Base-by-base conservation (phyloP, 345 rosid species). In the Lepidium sativum region DNA sequence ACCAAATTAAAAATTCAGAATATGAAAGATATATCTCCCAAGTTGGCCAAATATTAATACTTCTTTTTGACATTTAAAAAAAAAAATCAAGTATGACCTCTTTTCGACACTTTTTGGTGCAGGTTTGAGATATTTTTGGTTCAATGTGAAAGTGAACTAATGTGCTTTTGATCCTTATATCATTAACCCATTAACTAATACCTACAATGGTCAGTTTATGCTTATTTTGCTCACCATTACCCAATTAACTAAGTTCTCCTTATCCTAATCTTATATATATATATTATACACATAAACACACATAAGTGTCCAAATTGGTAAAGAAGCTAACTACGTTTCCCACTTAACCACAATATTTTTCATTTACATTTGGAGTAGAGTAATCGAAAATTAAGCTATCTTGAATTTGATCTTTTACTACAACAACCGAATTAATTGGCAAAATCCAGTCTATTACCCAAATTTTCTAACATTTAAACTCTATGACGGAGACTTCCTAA, bases 31-130 rank as follows among this genome's bases (percentile, higher is more conserved):
- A 55, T 59, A 44, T 37, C 50, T 37, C 62, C 62, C 68, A 37
- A 73, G 72, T 73, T 60, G 68, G 43, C 67, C 58, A 53, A 54
- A 67, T 51, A 66, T 35, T 66, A 60, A 66, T 66, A 67, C 9
- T 59, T 59, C 62, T 60, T 73, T 73, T 73, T 73, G 72, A 66
- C 67, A 67, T n/a, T n/a, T n/a, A n/a, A n/a, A n/a, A n/a, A n/a
- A n/a, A n/a, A n/a, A 53, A 59, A 43, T 13, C 48, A 39, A 32
- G 60, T 20, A 65, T 59, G 41, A 58, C 55, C 50, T 49, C 17
- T 58, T 66, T 21, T 43, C 11, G 34, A 42, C 52, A 48, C 58
- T 65, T 59, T 56, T 67, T 43, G 72, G 35, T 52, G 56, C 31
- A 27, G 31, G 1, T 44, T 53, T 52, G 56, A 65, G 77, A 73